Base-by-base conservation (phyloP, 129 eudicot species). In the carrot (Daucus carota) region DNA sequence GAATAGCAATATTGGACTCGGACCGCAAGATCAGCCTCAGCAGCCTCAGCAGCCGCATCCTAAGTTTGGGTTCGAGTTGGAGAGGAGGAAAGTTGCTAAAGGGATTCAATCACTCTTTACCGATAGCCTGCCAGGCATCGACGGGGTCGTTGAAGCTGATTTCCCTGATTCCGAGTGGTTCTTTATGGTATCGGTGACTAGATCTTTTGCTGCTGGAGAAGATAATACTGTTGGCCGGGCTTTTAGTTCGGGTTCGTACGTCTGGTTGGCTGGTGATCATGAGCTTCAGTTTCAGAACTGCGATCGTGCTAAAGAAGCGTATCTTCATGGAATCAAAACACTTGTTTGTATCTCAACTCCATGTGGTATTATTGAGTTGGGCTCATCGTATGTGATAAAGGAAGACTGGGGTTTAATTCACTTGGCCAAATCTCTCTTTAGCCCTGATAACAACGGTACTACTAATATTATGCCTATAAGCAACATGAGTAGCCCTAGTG, bases 331-430 rank as follows among this genome's bases (percentile, higher is more conserved):
- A 28, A 76, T 88, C 14, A 73, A 77, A 34, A 83, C 87, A 0
- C 78, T 85, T 54, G 87, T 88, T 83, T 88, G 88, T 73, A 73
- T 88, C 46, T 77, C 92, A 1, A 85, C 87, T 74, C 43, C 84
- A 0, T 43, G 75, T 38, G 92, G 92, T 17, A 83, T 85, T 38
- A 77, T 85, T 76, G 92, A 88, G 31, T 70, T 88, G 72, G 92
- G 87, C 34, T 88, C 89, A 50, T 73, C 83, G 12, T 80, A 78
- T 48, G n/a, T 54, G 31, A 73, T 74, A 3, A 70, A 50, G 46
- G 70, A 85, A 54, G 85, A 85, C 11, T 42, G 76, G 78, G 81
- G 70, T 32, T 20, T 87, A 1, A 45, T 84, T 20, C 81, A 80
- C 60, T 74, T 86, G 1, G 76, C 82, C 0, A 86, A 78, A 72